Conservation (phyloP, 1,139 yeast species). For the Yamadazyma membranifaciens region DNA sequence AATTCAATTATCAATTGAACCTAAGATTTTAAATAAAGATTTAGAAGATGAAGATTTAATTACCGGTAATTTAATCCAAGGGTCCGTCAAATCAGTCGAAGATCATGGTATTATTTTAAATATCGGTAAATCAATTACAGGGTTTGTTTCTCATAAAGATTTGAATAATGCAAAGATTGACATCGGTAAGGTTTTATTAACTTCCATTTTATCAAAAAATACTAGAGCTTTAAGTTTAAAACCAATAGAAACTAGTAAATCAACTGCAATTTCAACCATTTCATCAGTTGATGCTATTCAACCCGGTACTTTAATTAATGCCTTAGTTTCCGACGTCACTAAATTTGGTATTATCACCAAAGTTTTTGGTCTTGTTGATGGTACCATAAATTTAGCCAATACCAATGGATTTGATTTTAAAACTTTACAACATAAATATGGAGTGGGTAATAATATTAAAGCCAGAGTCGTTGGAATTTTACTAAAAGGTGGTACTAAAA, state of each 20-base stretch:
- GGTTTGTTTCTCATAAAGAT: conserved; percentile 78
- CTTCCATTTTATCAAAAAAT: conserved; percentile 43
- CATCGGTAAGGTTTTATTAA: conserved; percentile 50
- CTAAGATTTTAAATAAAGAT: conserved; percentile 61
- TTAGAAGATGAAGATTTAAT: conserved; percentile 65
- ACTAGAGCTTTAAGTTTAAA: conserved; percentile 64
- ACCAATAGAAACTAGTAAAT: conserved; percentile 26
- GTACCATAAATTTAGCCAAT: conserved; percentile 69
- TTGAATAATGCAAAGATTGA: conserved; percentile 26
- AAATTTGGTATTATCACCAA: conserved; percentile 64
- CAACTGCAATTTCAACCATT: conserved; percentile 54
- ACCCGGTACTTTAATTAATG: conserved; percentile 83
- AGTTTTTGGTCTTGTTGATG: conserved; percentile 74
- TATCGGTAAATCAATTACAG: conserved; percentile 61
- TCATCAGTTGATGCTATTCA: conserved; percentile 74
- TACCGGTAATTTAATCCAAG: conserved; percentile 68
- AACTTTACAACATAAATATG: conserved; percentile 58
- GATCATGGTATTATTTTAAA: conserved; percentile 87
- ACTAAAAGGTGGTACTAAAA: conserved; percentile 54
- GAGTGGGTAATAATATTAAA: conserved; percentile 63
- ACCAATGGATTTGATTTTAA: conserved; percentile 47
- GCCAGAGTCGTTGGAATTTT: conserved; percentile 71
- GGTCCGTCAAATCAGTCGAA: conserved; percentile 73
- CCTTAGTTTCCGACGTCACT: conserved; percentile 60
- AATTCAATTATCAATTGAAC: conserved; percentile 74